Conservation (phyloP, 2,329 filamentous ascomycete genomes). For the Fusarium chuoi region DNA sequence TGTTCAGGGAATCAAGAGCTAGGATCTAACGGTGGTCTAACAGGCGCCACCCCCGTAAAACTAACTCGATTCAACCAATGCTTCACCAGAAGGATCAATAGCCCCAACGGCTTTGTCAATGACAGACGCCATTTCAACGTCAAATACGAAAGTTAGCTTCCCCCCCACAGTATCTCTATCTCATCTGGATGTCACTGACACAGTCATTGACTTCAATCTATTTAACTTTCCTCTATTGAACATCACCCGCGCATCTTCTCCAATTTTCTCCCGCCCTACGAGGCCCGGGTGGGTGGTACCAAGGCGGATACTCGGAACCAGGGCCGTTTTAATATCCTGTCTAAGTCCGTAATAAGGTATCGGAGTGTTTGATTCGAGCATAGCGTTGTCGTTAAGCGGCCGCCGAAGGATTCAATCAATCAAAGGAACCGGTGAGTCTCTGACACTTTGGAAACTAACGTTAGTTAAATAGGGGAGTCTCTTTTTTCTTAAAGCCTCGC, state of each 20-base stretch:
- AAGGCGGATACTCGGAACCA: constrained; percentile 15
- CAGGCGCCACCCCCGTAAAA: constrained; percentile 6
- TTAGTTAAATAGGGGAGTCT: constrained; percentile 9
- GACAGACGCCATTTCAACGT: constrained; percentile 1
- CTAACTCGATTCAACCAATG: constrained; percentile 5
- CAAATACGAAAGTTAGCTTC: not conserved
- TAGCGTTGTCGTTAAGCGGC: constrained; percentile 21
- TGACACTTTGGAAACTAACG: not conserved
- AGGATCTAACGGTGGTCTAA: not conserved
- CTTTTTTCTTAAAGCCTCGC: not conserved
- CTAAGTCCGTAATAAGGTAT: constrained; percentile 1
- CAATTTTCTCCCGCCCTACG: constrained; percentile 10
- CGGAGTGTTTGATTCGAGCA: constrained; percentile 15
- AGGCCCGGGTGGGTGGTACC: not conserved
- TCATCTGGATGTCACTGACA: not conserved
- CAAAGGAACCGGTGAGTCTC: not conserved
- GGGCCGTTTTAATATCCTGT: constrained; percentile 21
- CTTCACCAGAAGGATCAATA: constrained; percentile 11
- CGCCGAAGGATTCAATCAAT: constrained; percentile 27
- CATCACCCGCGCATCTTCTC: not conserved
- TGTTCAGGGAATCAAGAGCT: not conserved
- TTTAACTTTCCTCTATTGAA: not conserved
- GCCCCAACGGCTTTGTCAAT: not conserved
- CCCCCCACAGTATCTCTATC: constrained; percentile 2
- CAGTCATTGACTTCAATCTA: not conserved